Evolutionary conservation across 1,284 basidiomycete species (phyloP).

Genomic region (Cutaneotrichosporon cavernicola): DNA sequence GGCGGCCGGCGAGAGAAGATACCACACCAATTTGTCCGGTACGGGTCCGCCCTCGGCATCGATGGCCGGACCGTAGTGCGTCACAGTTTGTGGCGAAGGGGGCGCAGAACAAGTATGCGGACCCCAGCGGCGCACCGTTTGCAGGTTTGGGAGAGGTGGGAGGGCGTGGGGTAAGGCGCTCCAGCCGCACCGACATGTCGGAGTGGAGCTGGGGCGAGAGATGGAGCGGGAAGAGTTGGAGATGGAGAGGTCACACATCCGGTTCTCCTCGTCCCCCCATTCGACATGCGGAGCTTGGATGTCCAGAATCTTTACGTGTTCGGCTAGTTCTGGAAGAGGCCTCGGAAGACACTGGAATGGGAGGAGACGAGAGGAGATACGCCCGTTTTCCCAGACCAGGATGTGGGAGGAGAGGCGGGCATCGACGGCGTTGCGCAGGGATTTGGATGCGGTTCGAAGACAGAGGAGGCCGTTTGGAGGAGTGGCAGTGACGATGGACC

Average conservation of each 20-base stretch:
- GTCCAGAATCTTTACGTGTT: not conserved
- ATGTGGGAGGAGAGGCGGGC: conserved; percentile 4
- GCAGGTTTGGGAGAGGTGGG: not conserved
- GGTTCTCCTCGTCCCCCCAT: not conserved
- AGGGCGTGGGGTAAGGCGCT: not conserved
- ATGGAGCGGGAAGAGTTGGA: too few species aligned
- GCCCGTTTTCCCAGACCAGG: not conserved
- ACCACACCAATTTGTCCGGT: not conserved
- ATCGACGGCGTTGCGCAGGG: conserved; percentile 10
- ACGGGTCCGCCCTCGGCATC: not conserved
- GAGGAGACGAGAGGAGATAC: not conserved
- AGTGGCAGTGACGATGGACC: conserved; percentile 1
- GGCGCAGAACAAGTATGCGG: conserved; percentile 1
- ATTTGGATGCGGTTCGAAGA: conserved; percentile 4
- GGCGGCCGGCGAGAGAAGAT: not conserved
- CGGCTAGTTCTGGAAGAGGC: not conserved
- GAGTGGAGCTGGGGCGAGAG: not conserved
- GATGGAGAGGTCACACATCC: too few species aligned
- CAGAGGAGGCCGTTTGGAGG: conserved; percentile 4
- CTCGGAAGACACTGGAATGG: not conserved
- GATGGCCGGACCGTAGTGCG: not conserved
- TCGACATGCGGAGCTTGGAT: not conserved
- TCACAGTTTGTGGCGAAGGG: not conserved
- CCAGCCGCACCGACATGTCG: not conserved
- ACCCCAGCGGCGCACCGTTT: conserved; percentile 3